Base-by-base conservation (phyloP, 352 stramenopile species). In the Thraustotheca clavata region DNA sequence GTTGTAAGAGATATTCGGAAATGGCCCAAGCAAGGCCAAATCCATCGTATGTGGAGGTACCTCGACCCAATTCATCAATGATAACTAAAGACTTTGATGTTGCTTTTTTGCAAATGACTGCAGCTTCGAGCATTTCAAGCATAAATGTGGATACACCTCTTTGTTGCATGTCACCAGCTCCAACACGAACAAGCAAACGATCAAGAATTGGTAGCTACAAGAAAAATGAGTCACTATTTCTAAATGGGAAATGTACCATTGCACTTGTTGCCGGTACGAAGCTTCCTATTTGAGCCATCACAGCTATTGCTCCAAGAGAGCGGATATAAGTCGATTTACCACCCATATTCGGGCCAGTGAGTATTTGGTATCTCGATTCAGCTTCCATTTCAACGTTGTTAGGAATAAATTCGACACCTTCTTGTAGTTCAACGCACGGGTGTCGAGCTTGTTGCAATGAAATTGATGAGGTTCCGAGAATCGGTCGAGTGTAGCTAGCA, bases 251-350 rank as follows among this genome's bases (percentile, higher is more conserved):
- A 41, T 20, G 39, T 65, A 65, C 57, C 57, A 65, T 88, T 2
- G 96, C 96, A 4, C 77, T 79, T 57, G 90, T 75, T 8, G 89
- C 94, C 0, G 97, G 97, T 24, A 99, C 95, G 67, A 98, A 99
- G 69, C 85, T 96, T 24, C 97, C 97, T 62, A 99, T 97, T 75
- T 98, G 94, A 18, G 88, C 87, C 88, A 98, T 96, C 41, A 98
- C 88, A 3, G 74, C 83, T 71, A 99, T 97, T 9, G 90, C 89
- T 22, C 95, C 97, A 6, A 99, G 73, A 41, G 95, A 85, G 9
- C 97, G 93, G 67, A 99, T 99, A 80, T 99, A 99, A 8, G 96
- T 99, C 47, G 82, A 97, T 70, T 99, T 99, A 59, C 96, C 96
- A 57, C 94, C 94, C 95, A 99, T 99, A 75, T 99, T 99, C 1